Conservation (phyloP, 1,284 basidiomycete genomes). For the Schizophyllum commune region DNA sequence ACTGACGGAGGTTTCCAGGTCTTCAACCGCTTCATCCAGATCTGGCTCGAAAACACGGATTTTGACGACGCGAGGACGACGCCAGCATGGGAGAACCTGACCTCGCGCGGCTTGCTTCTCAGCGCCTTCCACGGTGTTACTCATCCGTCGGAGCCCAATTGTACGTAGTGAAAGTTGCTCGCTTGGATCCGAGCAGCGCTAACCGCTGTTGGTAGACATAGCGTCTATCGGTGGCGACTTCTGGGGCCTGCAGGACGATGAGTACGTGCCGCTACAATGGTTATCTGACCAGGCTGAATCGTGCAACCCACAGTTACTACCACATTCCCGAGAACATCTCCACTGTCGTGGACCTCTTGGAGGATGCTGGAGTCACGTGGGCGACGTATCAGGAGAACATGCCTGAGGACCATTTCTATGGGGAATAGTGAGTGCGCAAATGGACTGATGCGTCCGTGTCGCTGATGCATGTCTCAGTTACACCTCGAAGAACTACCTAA, state of each 20-base stretch:
- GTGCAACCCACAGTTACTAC: slow-evolving; percentile 6
- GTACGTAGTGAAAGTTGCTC: slow-evolving; percentile 5
- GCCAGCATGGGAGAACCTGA: slow-evolving; percentile 39
- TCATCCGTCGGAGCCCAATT: slow-evolving; percentile 62
- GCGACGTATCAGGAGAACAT: slow-evolving; percentile 52
- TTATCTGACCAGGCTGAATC: not conserved
- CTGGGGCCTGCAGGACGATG: slow-evolving; percentile 46
- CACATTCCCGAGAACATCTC: slow-evolving; percentile 34
- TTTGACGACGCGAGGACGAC: slow-evolving; percentile 24
- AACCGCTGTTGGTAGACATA: slow-evolving; percentile 20
- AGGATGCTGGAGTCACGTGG: slow-evolving; percentile 51
- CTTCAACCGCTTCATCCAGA: slow-evolving; percentile 47
- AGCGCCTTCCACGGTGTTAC: slow-evolving; percentile 50
- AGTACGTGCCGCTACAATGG: slow-evolving; percentile 11
- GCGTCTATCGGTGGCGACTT: slow-evolving; percentile 47
- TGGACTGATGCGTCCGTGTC: not conserved
- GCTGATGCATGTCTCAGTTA: not conserved
- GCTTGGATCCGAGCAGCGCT: not conserved
- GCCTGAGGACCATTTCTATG: slow-evolving; percentile 47
- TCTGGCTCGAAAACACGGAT: slow-evolving; percentile 57
- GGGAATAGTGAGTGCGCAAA: slow-evolving; percentile 23
- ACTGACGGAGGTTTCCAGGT: slow-evolving; percentile 8
- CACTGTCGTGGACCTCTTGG: slow-evolving; percentile 58
- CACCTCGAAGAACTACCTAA: slow-evolving; percentile 39
- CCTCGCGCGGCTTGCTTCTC: slow-evolving; percentile 45